Base-by-base conservation (phyloP, 2,329 filamentous ascomycete genomes). In the Sarocladiaceae sp. region DNA sequence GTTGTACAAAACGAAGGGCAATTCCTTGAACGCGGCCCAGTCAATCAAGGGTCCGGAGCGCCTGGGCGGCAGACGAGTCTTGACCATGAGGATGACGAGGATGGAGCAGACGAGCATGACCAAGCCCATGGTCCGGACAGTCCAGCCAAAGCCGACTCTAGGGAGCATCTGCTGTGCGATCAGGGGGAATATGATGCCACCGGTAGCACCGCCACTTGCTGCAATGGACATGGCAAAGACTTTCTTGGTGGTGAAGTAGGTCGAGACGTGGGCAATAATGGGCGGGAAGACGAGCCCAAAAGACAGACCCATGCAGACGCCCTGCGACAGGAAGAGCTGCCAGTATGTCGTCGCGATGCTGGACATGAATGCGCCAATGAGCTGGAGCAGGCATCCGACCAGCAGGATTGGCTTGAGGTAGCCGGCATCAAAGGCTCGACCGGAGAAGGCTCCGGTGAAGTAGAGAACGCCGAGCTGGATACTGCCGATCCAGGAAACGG, bases 121-220 rank as follows among this genome's bases (percentile, higher is more conserved):
- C 43, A 85, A 73, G 0, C 74, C 81, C 49, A 83, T 68, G 0
- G 74, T 69, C 0, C 81, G 67, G n/a, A 82, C 70, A 0, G 82
- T 81, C 79, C 80, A 84, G 0, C 68, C 67, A 53, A 83, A 85
- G 0, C 82, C 82, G 3, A 84, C 62, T 15, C 64, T 66, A 0
- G 79, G 76, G 2, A 83, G 61, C 10, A 84, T 60, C 44, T 78
- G 71, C 53, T 71, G 66, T 1, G 74, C 67, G 15, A 78, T 68
- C 2, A 76, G 65, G 0, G 82, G 81, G 54, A 82, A 86, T 3
- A 85, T 67, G 18, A 84, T 63, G 0, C 81, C 81, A 1, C 82
- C 83, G 0, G 74, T 74, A 0, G 72, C 73, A 20, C 76, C 78
- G 1, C 83, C 83, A 0, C 72, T 73, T 0, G 79, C 76, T 9